Base-by-base conservation (phyloP, 306 rosid genomes). In the Ochetophila trinervis region DNA sequence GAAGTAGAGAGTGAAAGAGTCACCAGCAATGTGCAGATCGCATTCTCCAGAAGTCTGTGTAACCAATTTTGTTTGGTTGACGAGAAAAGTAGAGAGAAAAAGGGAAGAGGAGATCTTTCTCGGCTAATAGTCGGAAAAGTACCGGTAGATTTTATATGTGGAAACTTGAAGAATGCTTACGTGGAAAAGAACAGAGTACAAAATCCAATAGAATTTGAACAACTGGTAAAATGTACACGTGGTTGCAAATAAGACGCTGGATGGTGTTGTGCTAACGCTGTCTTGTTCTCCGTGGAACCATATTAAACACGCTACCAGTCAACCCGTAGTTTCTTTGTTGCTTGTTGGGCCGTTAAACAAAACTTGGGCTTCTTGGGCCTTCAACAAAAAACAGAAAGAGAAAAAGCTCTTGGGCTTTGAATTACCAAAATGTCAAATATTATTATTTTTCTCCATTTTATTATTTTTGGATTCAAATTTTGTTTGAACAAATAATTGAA, bases 21-120 rank as follows among this genome's bases (percentile, higher is more conserved):
- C 35, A 84, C 73, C 82, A 73, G 69, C 48, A 22, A 60, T 65
- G 40, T 3, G 69, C 79, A 74, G 84, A 84, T 87, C 87, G 83
- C 86, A 87, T 87, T 82, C 84, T 58, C 81, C 76, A 63, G 63
- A 69, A 37, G 67, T 17, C 67, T 50, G 71, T 17, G 44, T 5
- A 44, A 17, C 6, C 19, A 14, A 22, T 40, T 7, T 37, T 34
- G 80, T 68, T 54, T 63, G 77, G 87, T 69, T 63, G 75, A 71
- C 80, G 78, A 60, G 87, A 71, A 82, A 45, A 37, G 70, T 27
- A 53, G 8, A 30, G 55, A 36, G 50, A 44, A 35, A 60, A 35
- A 60, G 63, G 14, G 50, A 35, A 59, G 62, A 32, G 49, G 16
- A 55, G 44, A 23, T 54, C 55, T 52, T 49, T 37, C 72, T 53